Conservation (phyloP, 768 basidiomycete genomes). For the Xerocomus spinulosus region DNA sequence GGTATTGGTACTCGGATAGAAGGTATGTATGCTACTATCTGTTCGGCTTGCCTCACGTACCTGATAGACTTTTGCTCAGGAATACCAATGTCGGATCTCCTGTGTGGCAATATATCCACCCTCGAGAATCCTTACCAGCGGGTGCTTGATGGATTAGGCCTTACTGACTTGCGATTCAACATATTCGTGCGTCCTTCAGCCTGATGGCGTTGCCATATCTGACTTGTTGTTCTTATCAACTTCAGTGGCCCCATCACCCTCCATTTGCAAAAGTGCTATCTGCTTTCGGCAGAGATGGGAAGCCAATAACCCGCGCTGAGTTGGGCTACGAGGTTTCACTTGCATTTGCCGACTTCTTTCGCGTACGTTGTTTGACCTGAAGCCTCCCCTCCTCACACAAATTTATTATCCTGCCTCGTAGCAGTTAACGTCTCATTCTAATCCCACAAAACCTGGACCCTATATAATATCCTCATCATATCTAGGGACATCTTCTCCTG, state of each 20-base stretch:
- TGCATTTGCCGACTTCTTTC: slow-evolving; percentile 29
- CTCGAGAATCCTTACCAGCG: slow-evolving; percentile 17
- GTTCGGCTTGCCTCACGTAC: not conserved
- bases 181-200: slow-evolving; percentile 18
- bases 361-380: slow-evolving; percentile 19
- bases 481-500: slow-evolving; percentile 9
- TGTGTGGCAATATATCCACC: slow-evolving; percentile 16
- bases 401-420: not conserved
- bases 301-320: slow-evolving; percentile 18
- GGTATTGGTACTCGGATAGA: slow-evolving; percentile 18
- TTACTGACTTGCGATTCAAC: slow-evolving; percentile 15
- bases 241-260: slow-evolving; percentile 26
- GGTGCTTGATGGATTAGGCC: slow-evolving; percentile 20
- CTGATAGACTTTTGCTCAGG: slow-evolving; percentile 7
- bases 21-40: slow-evolving; percentile 13
- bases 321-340: slow-evolving; percentile 27
- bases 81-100: slow-evolving; percentile 24
- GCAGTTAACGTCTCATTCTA: slow-evolving; percentile 17
- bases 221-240: slow-evolving; percentile 1
- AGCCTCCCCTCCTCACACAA: slow-evolving; percentile 5
- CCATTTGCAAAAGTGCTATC: slow-evolving; percentile 23
- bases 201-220: not conserved
- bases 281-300: slow-evolving; percentile 16
- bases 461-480: slow-evolving; percentile 14
- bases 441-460: slow-evolving; percentile 14